A percentile compares a stretch with the other conserved stretches of the same genome.
Conservation (phyloP, 2,329 filamentous ascomycete species). For the Albophoma yamanashiensis region DNA sequence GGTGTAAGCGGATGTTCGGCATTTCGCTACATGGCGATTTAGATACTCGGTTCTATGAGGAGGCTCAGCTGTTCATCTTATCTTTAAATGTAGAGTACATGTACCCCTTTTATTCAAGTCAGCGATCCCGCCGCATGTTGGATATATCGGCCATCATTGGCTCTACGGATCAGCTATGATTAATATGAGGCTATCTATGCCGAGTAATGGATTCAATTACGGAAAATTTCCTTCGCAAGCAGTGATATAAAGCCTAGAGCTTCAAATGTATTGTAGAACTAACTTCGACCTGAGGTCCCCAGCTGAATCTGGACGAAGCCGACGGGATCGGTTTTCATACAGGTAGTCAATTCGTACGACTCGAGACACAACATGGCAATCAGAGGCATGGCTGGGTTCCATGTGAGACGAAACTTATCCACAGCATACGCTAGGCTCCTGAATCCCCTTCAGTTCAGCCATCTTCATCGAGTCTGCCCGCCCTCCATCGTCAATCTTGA, state of each 20-base stretch:
- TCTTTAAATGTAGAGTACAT: not conserved
- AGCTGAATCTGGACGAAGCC: no score
- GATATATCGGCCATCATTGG: not conserved
- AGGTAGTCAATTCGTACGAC: not conserved
- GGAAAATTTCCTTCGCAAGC: no score
- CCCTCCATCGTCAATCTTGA: constrained; percentile 24
- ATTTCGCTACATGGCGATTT: not conserved
- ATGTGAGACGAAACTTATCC: constrained; percentile 5
- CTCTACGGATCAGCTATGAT: not conserved
- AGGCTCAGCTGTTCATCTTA: not conserved
- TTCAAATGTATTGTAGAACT: no score
- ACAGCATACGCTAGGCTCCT: constrained; percentile 38
- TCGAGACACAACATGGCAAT: not conserved
- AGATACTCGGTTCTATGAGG: not conserved
- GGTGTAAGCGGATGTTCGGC: not conserved
- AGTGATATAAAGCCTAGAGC: not conserved
- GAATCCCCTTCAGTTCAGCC: constrained; percentile 20
- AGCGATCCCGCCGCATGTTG: not conserved
- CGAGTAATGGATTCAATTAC: not conserved
- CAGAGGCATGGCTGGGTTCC: no score
- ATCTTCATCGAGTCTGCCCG: constrained; percentile 9
- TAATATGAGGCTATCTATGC: not conserved
- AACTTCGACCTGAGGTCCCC: no score
- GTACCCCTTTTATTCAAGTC: not conserved
- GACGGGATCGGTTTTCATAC: no score